phyloP scores from a whole-genome alignment of 2,329 filamentous ascomycete species.

The Ascochyta rabiei region DNA sequence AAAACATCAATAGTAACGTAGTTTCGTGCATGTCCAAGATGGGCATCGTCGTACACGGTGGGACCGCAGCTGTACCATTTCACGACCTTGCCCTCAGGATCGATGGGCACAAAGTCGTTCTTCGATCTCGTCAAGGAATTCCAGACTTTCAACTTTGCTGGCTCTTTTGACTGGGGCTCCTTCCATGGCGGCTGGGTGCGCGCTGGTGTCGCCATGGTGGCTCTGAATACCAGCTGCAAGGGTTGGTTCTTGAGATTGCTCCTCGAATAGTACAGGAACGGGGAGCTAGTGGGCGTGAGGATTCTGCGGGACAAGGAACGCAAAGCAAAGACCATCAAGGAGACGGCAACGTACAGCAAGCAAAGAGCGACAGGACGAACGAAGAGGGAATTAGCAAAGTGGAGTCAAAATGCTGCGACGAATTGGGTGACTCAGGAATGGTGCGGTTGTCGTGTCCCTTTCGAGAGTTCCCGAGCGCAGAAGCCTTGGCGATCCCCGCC shows the following conservation, averaged over 20 bases:
- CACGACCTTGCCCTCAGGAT: slow-evolving; percentile 69
- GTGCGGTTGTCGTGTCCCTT: slow-evolving; percentile 32
- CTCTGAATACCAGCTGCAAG: slow-evolving; percentile 19
- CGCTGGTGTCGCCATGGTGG: slow-evolving; percentile 43
- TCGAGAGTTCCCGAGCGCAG: slow-evolving; percentile 29
- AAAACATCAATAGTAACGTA: slow-evolving; percentile 92
- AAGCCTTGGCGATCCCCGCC: slow-evolving; percentile 27
- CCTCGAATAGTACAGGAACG: slow-evolving; percentile 24
- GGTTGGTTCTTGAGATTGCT: slow-evolving; percentile 20
- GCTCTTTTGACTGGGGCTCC: slow-evolving; percentile 47
- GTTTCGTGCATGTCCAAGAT: slow-evolving; percentile 84
- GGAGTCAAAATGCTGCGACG: slow-evolving; percentile 9
- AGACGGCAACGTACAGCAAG: slow-evolving; percentile 12
- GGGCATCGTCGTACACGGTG: slow-evolving; percentile 82
- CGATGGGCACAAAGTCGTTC: slow-evolving; percentile 74
- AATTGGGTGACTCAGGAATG: slow-evolving; percentile 17
- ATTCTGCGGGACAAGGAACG: slow-evolving; percentile 34
- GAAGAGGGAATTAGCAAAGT: slow-evolving; percentile 21
- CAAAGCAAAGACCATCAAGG: slow-evolving; percentile 43
- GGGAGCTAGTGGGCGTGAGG: slow-evolving; percentile 28
- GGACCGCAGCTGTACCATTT: slow-evolving; percentile 91
- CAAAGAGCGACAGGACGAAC: slow-evolving; percentile 24
- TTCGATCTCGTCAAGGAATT: slow-evolving; percentile 80
- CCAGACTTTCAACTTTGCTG: slow-evolving; percentile 71
- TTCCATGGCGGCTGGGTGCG: slow-evolving; percentile 50